Base-by-base conservation (phyloP, 2,329 filamentous ascomycete genomes). In the Amylocarpus encephaloides region DNA sequence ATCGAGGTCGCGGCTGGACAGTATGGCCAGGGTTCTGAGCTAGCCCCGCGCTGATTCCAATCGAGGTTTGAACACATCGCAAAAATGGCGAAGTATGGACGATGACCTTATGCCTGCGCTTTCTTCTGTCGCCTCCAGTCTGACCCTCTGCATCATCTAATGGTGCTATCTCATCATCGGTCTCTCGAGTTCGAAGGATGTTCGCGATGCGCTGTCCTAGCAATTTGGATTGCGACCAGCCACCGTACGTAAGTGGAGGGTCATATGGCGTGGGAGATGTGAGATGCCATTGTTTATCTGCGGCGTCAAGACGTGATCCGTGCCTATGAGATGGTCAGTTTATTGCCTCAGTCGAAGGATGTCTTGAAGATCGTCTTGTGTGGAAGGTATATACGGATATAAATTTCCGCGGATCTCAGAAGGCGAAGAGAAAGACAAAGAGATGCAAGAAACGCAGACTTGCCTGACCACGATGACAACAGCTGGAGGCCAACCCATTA, bases 71-170 rank as follows among this genome's bases (percentile, higher is more conserved):
- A 12, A 96, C 77, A 67, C 93, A 98, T 68, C 93, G 82, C 47
- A 95, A 73, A 64, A 92, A 98, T 0, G 93, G 93, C n/a, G 92
- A 97, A 56, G 82, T 87, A 70, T 98, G 92, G 50, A 98, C 81
- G 60, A 95, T 79, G 50, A 97, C 77, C 64, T 85, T 87, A 70
- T 87, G 88, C 57, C 80, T 78, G 58, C 75, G 77, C 64, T 76
- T 80, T 55, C 70, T 73, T 44, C 67, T 69, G 6, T 58, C 52
- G 5, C 54, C 59, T 46, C 58, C 49, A 40, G 43, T 50, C 11
- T 58, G 38, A 30, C 41, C 46, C 3, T 58, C 55, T 3, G 26
- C 39, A 13, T 50, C 54, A 46, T 36, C 42, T 39, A 49, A 38
- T 10, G 29, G 19, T 29, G 49, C 51, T 33, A 59, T 45, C 22